Base-by-base conservation (phyloP, 139 green algal species). In the Micromonas pusilla region DNA sequence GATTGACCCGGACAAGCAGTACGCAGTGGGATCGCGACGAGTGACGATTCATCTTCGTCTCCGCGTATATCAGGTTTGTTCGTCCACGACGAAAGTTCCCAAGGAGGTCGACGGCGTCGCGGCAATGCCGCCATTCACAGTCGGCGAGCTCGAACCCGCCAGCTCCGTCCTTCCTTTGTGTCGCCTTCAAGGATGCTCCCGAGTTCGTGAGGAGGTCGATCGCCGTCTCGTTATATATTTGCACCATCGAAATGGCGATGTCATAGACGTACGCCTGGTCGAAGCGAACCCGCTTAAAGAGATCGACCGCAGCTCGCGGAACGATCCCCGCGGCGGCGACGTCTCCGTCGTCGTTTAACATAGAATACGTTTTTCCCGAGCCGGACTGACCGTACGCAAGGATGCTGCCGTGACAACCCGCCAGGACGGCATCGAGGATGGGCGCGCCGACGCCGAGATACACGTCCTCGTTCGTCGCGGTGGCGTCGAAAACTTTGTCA, bases 381-480 rank as follows among this genome's bases (percentile, higher is more conserved):
- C 82, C 82, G 2, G 82, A 83, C 67, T 86, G 82, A 21, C 81
- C 81, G 73, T 85, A 85, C 30, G 77, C 81, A 3, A 85, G 37
- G 19, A 85, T 70, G 70, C 76, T 77, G 23, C 38, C 77, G 39
- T 78, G 52, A 33, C 30, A 76, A 2, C 81, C 81, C 19, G 54
- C 20, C 34, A 80, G n/a, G 37, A 79, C 76, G 4, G 30, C 45
- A 37, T 73, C 34, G 20, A 84, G 52, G 34, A 80, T 31, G 0
- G 65, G 70, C 60, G n/a, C 52, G 5, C 65, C 54, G 5, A 77
- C 45, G 23, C 28, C 67, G 31, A 70, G 52, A 33, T 81, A 83
- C 73, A 83, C 79, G 20, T 82, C 77, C 2, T 66, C 3, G 9
- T 81, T 64, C 38, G 34, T 74, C 6, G 62, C 28, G 25, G 38